Conservation (phyloP, 148 eudicot genomes). For the Salicornia ramosissima region DNA sequence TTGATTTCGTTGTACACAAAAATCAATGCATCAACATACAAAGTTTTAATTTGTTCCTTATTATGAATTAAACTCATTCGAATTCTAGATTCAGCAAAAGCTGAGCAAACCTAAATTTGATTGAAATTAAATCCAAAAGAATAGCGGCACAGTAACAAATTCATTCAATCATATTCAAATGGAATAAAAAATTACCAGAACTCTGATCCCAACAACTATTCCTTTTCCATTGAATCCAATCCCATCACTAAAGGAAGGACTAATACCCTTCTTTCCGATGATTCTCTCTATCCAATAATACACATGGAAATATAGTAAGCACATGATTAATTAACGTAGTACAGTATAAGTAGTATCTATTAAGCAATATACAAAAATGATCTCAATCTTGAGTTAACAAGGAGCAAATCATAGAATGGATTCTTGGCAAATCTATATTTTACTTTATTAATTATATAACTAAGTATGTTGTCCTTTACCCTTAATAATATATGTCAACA, state of each 20-base stretch:
- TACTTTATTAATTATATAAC: background rate
- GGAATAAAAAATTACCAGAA: no score
- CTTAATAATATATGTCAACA: constrained; percentile 1
- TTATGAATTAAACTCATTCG: no score
- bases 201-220: background rate
- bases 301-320: background rate
- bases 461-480: constrained; percentile 11
- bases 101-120: no score
- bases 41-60: no score
- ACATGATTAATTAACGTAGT: constrained; percentile 1
- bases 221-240: background rate
- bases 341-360: no score
- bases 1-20: no score
- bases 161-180: no score
- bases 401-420: constrained; percentile 4
- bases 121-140: no score
- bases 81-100: no score
- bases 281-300: constrained; percentile 4
- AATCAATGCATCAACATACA: no score
- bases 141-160: no score
- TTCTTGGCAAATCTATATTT: constrained; percentile 8
- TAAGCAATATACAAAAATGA: background rate
- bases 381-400: constrained; percentile 5
- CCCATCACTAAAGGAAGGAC: background rate
- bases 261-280: background rate